Percentiles rank a stretch among this genome's conserved stretches.
phyloP scores from a whole-genome alignment of 768 basidiomycete species.

The Calocera viscosa region DNA sequence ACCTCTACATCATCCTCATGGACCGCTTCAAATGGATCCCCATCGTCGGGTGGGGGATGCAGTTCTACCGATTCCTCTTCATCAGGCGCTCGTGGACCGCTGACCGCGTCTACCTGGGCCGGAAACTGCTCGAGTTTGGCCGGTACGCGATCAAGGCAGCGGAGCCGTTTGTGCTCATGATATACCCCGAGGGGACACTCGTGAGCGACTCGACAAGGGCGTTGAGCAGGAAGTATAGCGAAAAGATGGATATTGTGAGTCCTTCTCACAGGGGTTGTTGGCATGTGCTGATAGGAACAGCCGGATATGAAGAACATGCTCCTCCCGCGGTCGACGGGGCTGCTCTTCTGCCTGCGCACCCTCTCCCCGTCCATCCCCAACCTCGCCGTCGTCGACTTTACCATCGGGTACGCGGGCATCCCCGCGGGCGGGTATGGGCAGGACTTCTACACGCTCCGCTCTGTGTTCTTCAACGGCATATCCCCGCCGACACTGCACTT shows the following conservation, averaged over 20 bases:
- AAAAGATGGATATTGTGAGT: constrained; percentile 78
- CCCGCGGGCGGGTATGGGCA: constrained; percentile 74
- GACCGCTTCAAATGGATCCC: constrained; percentile 79
- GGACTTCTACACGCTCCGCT: constrained; percentile 76
- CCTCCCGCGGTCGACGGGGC: constrained; percentile 83
- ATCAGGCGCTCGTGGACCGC: constrained; percentile 83
- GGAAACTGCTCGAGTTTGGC: constrained; percentile 55
- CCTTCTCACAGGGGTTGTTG: background rate
- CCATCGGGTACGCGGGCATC: constrained; percentile 82
- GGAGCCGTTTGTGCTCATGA: constrained; percentile 59
- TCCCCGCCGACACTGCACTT: constrained; percentile 79
- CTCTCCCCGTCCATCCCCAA: constrained; percentile 63
- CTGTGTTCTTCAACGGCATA: constrained; percentile 68
- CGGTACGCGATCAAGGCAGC: constrained; percentile 21
- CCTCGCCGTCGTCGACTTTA: constrained; percentile 78
- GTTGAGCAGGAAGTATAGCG: constrained; percentile 73
- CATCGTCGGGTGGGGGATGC: constrained; percentile 86
- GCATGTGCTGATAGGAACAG: constrained; percentile 30
- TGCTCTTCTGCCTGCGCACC: constrained; percentile 72
- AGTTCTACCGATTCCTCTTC: constrained; percentile 89
- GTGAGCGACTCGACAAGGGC: constrained; percentile 78
- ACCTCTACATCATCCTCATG: constrained; percentile 86
- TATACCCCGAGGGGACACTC: constrained; percentile 95
- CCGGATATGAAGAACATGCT: constrained; percentile 67
- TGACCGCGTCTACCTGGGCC: constrained; percentile 55